Evolutionary conservation across 495 filamentous ascomycete species (phyloP).

Genomic region (Podospora comata): DNA sequence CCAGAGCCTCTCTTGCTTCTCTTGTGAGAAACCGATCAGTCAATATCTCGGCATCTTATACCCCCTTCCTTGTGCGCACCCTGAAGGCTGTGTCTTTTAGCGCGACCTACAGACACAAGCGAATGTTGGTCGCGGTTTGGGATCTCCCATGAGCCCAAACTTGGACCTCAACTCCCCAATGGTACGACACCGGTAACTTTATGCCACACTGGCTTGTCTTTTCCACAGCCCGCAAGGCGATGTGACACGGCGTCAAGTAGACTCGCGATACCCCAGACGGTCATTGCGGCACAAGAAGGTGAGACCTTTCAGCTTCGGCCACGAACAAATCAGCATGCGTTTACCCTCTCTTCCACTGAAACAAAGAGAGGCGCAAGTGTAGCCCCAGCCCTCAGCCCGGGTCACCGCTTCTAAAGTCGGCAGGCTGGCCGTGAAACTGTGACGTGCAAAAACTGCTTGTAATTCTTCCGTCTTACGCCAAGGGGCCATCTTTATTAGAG

Average conservation of each 20-base stretch:
- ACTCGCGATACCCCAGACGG: neutral
- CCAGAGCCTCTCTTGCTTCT: neutral
- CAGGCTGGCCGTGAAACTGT: neutral
- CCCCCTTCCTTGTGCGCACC: neutral
- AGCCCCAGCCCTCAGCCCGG: neutral
- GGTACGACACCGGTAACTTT: neutral
- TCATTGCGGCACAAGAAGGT: neutral
- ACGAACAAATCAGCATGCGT: neutral
- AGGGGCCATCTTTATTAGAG: neutral
- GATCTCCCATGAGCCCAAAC: neutral
- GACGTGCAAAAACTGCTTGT: neutral
- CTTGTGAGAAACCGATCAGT: neutral
- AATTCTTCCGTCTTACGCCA: slow-evolving; percentile 4
- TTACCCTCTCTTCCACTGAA: neutral
- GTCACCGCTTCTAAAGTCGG: slow-evolving; percentile 5
- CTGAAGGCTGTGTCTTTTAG: neutral
- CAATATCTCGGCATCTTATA: neutral
- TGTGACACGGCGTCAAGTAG: neutral
- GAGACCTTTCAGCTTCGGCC: slow-evolving; percentile 1
- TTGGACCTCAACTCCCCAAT: neutral
- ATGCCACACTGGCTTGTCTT: neutral
- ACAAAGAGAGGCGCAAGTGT: neutral
- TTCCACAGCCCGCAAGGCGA: neutral
- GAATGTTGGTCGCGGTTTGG: neutral
- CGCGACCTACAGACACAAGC: neutral